Conservation (phyloP, 2,329 filamentous ascomycete species). For the Nakataea oryzae region DNA sequence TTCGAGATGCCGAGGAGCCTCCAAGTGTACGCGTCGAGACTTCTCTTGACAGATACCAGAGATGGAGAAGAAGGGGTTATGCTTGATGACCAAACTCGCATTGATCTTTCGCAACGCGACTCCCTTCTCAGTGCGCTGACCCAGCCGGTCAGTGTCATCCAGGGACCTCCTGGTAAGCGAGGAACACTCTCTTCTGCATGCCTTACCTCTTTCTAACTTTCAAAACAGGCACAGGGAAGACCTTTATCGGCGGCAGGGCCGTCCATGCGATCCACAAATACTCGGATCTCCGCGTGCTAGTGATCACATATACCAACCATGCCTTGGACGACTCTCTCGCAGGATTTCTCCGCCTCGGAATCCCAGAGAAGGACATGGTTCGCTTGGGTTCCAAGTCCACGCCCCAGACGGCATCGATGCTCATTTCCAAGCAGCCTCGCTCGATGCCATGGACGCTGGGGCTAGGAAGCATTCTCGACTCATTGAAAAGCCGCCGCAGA, state of each 20-base stretch:
- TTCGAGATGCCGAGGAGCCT: constrained; percentile 2
- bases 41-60: constrained; percentile 2
- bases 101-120: constrained; percentile 34
- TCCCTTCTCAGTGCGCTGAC: constrained; percentile 45
- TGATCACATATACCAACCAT: constrained; percentile 61
- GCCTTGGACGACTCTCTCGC: constrained; percentile 56
- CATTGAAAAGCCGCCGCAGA: constrained; percentile 21
- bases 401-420: constrained; percentile 32
- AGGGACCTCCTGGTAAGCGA: constrained; percentile 57
- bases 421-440: constrained; percentile 28
- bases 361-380: constrained; percentile 38
- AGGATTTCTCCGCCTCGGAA: constrained; percentile 50
- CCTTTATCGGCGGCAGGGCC: constrained; percentile 57
- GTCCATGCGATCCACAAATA: constrained; percentile 42
- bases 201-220: background rate
- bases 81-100: constrained; percentile 3
- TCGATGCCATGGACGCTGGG: constrained; percentile 18
- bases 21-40: too few relatives aligned
- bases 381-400: constrained; percentile 53
- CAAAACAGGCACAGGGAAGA: constrained; percentile 58
- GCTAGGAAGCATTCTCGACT: constrained; percentile 28
- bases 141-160: constrained; percentile 49
- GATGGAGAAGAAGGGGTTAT: background rate
- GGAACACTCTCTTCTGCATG: background rate
- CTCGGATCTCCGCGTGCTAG: constrained; percentile 42